A percentile compares a stretch with the other conserved stretches of the same genome.
phyloP scores from a whole-genome alignment of 2,329 filamentous ascomycete genomes.

The Emergomyces pasteurianus region DNA sequence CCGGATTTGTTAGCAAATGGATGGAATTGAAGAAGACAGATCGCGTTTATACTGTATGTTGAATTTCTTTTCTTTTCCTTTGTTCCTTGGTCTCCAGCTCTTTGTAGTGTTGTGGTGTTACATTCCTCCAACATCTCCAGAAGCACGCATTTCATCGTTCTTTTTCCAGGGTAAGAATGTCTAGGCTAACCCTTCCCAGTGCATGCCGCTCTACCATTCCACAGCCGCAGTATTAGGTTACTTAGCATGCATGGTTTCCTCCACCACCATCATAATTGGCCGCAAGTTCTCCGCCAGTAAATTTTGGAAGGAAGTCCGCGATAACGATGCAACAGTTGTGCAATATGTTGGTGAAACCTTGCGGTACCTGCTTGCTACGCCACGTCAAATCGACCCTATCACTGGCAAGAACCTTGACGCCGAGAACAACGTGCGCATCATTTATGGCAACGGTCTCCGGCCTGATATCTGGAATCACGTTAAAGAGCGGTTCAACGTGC shows the following conservation, averaged over 20 bases:
- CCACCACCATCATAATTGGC: constrained; percentile 58
- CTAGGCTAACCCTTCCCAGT: constrained; percentile 33
- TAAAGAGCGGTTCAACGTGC: constrained; percentile 67
- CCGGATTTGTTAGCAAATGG: constrained; percentile 43
- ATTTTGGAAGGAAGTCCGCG: constrained; percentile 68
- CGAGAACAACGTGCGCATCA: constrained; percentile 58
- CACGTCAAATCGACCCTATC: constrained; percentile 46
- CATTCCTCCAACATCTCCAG: neutral
- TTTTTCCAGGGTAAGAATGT: neutral
- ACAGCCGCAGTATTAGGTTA: constrained; percentile 64
- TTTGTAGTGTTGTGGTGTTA: neutral
- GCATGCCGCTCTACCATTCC: constrained; percentile 83
- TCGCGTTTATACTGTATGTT: constrained; percentile 59
- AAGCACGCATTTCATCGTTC: neutral
- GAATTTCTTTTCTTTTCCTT: neutral
- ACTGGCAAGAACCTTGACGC: constrained; percentile 60
- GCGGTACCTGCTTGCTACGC: constrained; percentile 63
- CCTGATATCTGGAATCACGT: constrained; percentile 79
- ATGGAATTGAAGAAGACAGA: constrained; percentile 50
- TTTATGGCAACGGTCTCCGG: constrained; percentile 74
- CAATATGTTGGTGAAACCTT: constrained; percentile 86
- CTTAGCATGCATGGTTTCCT: constrained; percentile 45
- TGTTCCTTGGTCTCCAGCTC: neutral
- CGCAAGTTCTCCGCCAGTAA: constrained; percentile 64
- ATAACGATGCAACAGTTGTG: constrained; percentile 58